Evolutionary conservation across 2,329 filamentous ascomycete species (phyloP).

Genomic region (Teratosphaeria destructans): DNA sequence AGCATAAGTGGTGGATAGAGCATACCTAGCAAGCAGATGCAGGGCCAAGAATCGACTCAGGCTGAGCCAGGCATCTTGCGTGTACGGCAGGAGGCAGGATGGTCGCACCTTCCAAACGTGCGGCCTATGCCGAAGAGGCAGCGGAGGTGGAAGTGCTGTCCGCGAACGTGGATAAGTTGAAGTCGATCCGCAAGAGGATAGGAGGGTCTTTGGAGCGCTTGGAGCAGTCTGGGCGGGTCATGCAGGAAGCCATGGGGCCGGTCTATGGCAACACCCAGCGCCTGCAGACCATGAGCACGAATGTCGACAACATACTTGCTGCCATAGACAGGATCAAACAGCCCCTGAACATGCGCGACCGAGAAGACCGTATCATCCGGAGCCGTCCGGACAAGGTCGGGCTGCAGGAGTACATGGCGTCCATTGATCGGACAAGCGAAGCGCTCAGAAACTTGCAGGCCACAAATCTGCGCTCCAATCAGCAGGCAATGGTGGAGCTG

Average conservation of each 20-base stretch:
- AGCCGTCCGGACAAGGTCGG: constrained; percentile 67
- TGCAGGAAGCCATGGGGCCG: constrained; percentile 83
- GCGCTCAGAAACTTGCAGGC: constrained; percentile 75
- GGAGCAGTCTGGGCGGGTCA: constrained; percentile 79
- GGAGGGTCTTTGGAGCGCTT: constrained; percentile 75
- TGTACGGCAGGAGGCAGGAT: constrained; percentile 31
- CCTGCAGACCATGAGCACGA: constrained; percentile 76
- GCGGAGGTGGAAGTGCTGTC: constrained; percentile 58
- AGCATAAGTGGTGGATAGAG: neutral
- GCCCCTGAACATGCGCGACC: constrained; percentile 83
- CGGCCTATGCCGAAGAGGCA: constrained; percentile 54
- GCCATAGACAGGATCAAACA: constrained; percentile 83
- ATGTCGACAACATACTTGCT: constrained; percentile 75
- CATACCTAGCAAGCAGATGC: neutral
- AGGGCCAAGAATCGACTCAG: neutral
- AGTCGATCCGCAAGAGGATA: constrained; percentile 89
- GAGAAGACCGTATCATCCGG: constrained; percentile 84
- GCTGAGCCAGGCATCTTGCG: neutral
- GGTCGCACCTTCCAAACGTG: constrained; percentile 44
- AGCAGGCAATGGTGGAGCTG: constrained; percentile 75
- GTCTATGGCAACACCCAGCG: constrained; percentile 87
- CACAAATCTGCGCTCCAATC: constrained; percentile 86
- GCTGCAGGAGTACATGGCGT: constrained; percentile 74
- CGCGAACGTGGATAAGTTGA: constrained; percentile 77
- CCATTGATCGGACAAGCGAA: constrained; percentile 77